These are phyloP conservation scores for Aspergillus luchuensis DNA, from an alignment of 2,329 filamentous ascomycete species.

Conservation along the genomic window DNA sequence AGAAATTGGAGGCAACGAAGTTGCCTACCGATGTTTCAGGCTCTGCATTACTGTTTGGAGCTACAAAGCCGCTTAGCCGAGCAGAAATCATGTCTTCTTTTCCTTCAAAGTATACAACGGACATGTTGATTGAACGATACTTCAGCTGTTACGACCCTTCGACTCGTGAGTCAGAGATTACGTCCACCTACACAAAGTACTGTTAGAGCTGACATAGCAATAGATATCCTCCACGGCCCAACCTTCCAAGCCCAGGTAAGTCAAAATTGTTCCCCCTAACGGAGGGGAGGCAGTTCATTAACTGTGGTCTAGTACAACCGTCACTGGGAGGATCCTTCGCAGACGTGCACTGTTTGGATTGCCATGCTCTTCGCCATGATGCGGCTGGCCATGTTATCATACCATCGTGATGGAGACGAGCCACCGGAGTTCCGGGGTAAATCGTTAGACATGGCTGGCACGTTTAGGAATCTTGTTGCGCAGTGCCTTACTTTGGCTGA, in stretches of 20 bases:
- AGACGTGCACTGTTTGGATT: constrained; percentile 62
- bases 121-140: constrained; percentile 82
- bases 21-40: constrained; percentile 57
- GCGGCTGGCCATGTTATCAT: constrained; percentile 65
- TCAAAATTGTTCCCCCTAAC: background rate
- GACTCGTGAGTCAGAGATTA: constrained; percentile 51
- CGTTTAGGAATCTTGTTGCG: constrained; percentile 58
- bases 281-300: constrained; percentile 2
- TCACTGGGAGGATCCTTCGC: constrained; percentile 61
- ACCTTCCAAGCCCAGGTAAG: constrained; percentile 75
- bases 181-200: background rate
- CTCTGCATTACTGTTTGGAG: constrained; percentile 77
- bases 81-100: constrained; percentile 77
- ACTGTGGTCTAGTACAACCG: constrained; percentile 55
- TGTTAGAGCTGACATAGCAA: constrained; percentile 8
- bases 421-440: constrained; percentile 64
- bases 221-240: constrained; percentile 74
- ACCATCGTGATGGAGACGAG: constrained; percentile 62
- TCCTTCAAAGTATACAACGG: constrained; percentile 78
- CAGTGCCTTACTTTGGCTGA: constrained; percentile 65
- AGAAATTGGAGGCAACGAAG: constrained; percentile 71
- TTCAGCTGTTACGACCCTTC: constrained; percentile 78
- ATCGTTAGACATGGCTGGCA: constrained; percentile 50
- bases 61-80: constrained; percentile 68
- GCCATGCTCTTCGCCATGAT: constrained; percentile 66